Conservation (phyloP, 306 rosid species). For the Ochetophila trinervis region DNA sequence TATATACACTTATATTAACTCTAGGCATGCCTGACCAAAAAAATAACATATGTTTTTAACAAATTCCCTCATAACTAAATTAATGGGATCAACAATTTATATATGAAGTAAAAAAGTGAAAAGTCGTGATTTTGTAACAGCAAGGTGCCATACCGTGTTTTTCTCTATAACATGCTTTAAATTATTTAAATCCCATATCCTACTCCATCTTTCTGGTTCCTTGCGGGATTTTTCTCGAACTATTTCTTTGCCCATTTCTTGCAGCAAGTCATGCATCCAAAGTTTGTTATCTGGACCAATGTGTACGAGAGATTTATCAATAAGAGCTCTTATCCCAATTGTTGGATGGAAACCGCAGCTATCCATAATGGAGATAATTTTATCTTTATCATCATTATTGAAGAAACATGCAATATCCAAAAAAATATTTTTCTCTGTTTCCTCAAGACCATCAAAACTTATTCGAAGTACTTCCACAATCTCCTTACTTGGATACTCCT, state of each 20-base stretch:
- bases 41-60: no score
- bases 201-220: slow-evolving; percentile 6
- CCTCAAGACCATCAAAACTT: slow-evolving; percentile 16
- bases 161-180: not conserved
- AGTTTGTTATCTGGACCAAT: not conserved
- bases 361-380: slow-evolving; percentile 3
- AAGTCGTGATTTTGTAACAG: not conserved
- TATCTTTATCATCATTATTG: not conserved
- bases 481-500: not conserved
- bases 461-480: slow-evolving; percentile 1
- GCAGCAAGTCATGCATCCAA: slow-evolving; percentile 27
- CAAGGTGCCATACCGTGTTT: not conserved
- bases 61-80: not conserved
- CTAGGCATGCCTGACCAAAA: no score
- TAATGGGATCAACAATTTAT: not conserved
- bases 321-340: not conserved
- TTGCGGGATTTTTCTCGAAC: not conserved
- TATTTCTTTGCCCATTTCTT: slow-evolving; percentile 13
- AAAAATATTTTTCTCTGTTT: not conserved
- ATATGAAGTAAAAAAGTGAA: not conserved
- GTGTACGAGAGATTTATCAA: not conserved
- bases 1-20: no score
- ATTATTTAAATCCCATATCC: slow-evolving; percentile 6
- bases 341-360: slow-evolving; percentile 5
- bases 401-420: slow-evolving; percentile 19